Percentiles rank a stretch among this genome's conserved stretches.
Conservation (phyloP, 2,329 filamentous ascomycete genomes). For the Emmonsia crescens region DNA sequence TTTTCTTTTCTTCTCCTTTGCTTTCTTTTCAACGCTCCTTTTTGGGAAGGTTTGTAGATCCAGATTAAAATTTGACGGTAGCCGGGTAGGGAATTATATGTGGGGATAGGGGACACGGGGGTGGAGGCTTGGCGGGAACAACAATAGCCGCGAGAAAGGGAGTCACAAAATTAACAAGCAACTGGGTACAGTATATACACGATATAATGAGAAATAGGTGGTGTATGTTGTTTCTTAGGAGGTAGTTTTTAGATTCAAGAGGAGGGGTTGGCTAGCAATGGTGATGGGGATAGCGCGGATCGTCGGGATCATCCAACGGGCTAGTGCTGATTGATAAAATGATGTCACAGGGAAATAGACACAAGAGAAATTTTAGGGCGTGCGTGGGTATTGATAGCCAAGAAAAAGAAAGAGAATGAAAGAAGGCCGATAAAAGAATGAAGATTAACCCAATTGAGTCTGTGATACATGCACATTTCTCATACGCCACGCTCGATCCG, state of each 20-base stretch:
- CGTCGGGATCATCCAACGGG: background rate
- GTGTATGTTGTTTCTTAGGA: background rate
- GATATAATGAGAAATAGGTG: background rate
- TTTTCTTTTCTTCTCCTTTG: background rate
- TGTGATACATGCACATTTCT: background rate
- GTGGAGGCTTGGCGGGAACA: background rate
- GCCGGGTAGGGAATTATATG: background rate
- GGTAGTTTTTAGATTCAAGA: background rate
- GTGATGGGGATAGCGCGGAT: background rate
- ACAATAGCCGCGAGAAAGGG: no score
- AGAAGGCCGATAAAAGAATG: background rate
- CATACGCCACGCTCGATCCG: background rate
- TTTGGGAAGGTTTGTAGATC: constrained; percentile 1
- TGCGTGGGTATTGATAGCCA: background rate
- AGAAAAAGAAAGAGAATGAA: background rate
- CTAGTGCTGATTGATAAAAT: background rate
- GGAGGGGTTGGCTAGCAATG: background rate
- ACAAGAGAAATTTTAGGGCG: background rate
- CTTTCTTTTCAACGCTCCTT: constrained; percentile 6
- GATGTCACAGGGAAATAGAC: background rate
- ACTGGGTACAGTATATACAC: background rate
- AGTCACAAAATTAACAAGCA: background rate
- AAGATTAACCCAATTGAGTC: background rate
- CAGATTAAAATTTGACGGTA: background rate
- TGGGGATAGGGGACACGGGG: background rate